phyloP scores from a whole-genome alignment of 2,329 filamentous ascomycete species.

The Botrytis medusae region DNA sequence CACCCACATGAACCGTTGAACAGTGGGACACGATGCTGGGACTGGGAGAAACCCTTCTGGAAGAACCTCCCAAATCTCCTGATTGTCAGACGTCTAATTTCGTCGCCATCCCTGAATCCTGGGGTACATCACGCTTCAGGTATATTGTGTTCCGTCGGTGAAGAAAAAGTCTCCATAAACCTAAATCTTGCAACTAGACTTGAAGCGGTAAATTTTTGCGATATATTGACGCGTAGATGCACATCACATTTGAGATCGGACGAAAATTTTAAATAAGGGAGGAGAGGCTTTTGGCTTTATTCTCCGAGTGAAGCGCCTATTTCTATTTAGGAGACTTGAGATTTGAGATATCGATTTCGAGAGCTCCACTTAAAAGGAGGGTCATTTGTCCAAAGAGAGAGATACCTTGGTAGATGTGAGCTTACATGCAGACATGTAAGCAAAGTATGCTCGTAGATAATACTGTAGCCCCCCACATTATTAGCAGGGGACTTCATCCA shows the following conservation, averaged over 20 bases:
- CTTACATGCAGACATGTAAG: neutral
- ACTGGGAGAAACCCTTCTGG: neutral
- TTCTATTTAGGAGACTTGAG: neutral
- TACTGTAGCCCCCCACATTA: neutral
- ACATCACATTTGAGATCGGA: neutral
- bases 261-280: neutral
- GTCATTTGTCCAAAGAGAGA: neutral
- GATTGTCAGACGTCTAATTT: neutral
- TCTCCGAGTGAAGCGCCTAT: conserved; percentile 9
- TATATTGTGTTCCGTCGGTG: neutral
- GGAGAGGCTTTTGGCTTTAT: neutral
- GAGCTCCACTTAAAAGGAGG: neutral
- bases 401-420: neutral
- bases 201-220: neutral
- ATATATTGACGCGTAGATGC: neutral
- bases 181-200: neutral
- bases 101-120: neutral
- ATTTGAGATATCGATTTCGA: conserved; percentile 2
- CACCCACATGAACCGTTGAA: conserved; percentile 9
- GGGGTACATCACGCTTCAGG: conserved; percentile 1
- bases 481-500: neutral
- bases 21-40: conserved; percentile 1
- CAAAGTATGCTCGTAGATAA: neutral
- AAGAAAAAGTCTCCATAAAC: neutral
- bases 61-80: neutral